Conservation (phyloP, 495 filamentous ascomycete genomes). For the Neurospora terricola region DNA sequence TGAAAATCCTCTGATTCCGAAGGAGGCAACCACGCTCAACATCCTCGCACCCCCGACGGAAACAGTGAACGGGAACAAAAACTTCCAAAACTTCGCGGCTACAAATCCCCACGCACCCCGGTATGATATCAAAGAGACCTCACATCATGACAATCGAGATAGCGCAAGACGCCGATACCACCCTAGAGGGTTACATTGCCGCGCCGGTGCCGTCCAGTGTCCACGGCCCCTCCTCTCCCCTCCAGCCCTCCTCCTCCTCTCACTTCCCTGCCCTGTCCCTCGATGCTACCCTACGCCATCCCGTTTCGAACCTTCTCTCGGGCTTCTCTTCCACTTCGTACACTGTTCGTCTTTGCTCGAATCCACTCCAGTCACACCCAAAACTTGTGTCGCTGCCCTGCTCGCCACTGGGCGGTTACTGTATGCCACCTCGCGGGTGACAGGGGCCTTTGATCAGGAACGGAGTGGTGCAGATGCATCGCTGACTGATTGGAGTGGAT, state of each 20-base stretch:
- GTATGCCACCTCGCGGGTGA: neutral
- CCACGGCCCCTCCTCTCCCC: neutral
- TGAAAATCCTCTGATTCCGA: neutral
- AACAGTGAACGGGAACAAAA: neutral
- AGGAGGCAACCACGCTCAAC: neutral
- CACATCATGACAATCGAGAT: neutral
- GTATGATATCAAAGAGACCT: neutral
- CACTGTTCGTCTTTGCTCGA: neutral
- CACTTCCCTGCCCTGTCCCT: neutral
- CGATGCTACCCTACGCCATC: neutral
- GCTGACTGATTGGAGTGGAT: neutral
- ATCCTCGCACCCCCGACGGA: neutral
- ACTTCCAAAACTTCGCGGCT: neutral
- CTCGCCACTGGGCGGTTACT: neutral
- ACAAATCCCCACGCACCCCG: neutral
- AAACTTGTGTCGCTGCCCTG: neutral
- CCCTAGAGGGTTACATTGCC: neutral
- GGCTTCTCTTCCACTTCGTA: neutral
- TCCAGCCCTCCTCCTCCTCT: neutral
- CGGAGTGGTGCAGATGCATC: neutral
- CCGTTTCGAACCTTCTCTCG: neutral
- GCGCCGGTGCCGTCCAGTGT: neutral
- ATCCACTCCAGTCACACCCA: neutral
- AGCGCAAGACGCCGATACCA: neutral
- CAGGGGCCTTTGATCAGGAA: neutral